Evolutionary conservation across 1,284 basidiomycete species (phyloP), one percentile per base, ranked within the genome.

Genomic region (Boletus smithii): DNA sequence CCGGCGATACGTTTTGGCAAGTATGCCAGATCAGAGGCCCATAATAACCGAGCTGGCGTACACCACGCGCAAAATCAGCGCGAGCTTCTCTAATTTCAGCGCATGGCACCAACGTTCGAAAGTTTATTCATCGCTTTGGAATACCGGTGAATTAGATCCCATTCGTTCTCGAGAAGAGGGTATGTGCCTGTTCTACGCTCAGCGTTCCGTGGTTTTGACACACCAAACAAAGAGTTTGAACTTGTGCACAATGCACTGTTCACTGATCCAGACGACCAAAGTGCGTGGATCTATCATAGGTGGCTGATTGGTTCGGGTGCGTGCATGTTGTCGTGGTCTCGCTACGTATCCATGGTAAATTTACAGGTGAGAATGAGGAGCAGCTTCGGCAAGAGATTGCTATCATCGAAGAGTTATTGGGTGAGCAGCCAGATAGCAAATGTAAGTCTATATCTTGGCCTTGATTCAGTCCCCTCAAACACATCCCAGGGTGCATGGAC

Each of bases 71-170:
- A 97, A 98, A 73, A 99, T 99, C 56, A 88, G 93, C 65, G 73
- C 85, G 44, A 97, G 92, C 66, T 97, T 99, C 63, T 95, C 91
- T 39, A 99, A 99, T 67, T 99, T 97, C 66, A 95, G 91, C 49
- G 97, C 97, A 14, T 99, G 97, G 97, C 97, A 99, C 68, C 93
- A 95, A 57, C 81, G 97, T 22, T 90, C 92, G 2, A 95, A 95
- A 66, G 75, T 95, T 1, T 73, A 93, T 14, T 69, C 75, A 0
- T 75, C 74, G 4, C 61, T 91, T 6, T 95, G 91, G 91, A 73
- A 73, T 4, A 66, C 69, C 27, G 76, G 77, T 2, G 70, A 75
- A 40, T 64, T 80, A 14, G 75, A 82, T 50, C 71, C 74, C 30
- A 55, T 59, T 11, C 69, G 72, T 55, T 79, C 78, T 23, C 81